Evolutionary conservation across 1,139 yeast species (phyloP).

Genomic region (Nematodospora anomalae): DNA sequence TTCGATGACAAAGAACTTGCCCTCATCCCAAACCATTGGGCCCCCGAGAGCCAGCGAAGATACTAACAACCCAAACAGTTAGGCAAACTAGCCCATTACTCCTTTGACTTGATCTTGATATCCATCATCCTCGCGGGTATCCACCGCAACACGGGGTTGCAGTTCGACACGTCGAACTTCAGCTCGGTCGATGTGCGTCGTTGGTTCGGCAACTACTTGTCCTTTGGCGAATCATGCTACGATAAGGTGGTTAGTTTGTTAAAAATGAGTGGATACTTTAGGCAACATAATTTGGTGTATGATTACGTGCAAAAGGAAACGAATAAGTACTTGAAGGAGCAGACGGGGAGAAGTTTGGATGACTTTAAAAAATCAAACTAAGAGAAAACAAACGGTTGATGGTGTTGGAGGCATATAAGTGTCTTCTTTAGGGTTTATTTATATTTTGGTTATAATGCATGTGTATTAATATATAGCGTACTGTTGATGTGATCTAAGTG

Average conservation of each 20-base stretch:
- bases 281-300: slow-evolving; percentile 39
- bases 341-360: slow-evolving; percentile 32
- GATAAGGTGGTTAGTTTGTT: slow-evolving; percentile 43
- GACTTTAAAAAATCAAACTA: slow-evolving; percentile 18
- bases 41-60: neutral
- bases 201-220: slow-evolving; percentile 53
- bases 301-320: slow-evolving; percentile 40
- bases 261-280: slow-evolving; percentile 44
- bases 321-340: slow-evolving; percentile 32
- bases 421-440: too few relatives aligned
- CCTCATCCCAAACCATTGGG: too few relatives aligned
- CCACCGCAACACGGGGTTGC: slow-evolving; percentile 62
- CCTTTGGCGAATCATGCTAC: slow-evolving; percentile 55
- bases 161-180: slow-evolving; percentile 45
- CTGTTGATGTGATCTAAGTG: neutral
- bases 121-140: slow-evolving; percentile 67
- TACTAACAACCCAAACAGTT: slow-evolving; percentile 27
- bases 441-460: too few relatives aligned
- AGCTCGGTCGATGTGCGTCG: slow-evolving; percentile 54
- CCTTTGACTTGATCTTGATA: slow-evolving; percentile 57
- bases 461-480: neutral
- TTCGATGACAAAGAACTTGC: too few relatives aligned
- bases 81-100: slow-evolving; percentile 55
- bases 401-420: too few relatives aligned
- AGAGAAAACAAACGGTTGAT: too few relatives aligned